Conservation (phyloP, 257 asterid species). For the Apocynum venetum region DNA sequence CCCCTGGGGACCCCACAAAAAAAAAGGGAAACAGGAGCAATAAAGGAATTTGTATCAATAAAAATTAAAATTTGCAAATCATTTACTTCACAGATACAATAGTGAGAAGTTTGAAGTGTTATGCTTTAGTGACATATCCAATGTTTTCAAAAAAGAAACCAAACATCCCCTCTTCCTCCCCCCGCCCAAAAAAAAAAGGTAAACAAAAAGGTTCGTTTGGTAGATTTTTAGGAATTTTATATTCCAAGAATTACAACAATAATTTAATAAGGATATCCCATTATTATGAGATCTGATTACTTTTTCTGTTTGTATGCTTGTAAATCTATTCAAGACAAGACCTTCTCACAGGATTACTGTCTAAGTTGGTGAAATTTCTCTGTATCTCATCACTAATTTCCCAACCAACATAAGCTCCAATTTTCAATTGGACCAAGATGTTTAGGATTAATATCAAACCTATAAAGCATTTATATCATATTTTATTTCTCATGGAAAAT, state of each 20-base stretch:
- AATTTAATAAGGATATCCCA: not conserved
- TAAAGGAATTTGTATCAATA: not conserved
- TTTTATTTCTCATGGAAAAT: not conserved
- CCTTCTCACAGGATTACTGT: not conserved
- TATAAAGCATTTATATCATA: not conserved
- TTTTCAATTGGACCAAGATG: not conserved
- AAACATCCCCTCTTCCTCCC: too few species aligned
- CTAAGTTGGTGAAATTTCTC: not conserved
- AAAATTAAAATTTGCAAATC: not conserved
- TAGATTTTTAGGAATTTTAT: too few species aligned
- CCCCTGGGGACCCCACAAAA: too few species aligned
- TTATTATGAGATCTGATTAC: not conserved
- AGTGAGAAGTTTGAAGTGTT: not conserved
- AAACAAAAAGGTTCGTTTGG: not conserved
- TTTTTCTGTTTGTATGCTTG: not conserved
- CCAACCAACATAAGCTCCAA: not conserved
- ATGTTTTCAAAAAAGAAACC: not conserved
- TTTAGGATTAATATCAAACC: not conserved
- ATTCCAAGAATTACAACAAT: too few species aligned
- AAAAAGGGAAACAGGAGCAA: not conserved
- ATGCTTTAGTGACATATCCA: not conserved
- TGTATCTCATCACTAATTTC: not conserved
- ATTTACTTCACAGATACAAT: not conserved
- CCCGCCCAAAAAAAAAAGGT: too few species aligned
- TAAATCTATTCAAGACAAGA: not conserved